These are phyloP conservation scores for Auricularia auricula-judae DNA, from an alignment of 768 basidiomycete species.

Conservation along the genomic window DNA sequence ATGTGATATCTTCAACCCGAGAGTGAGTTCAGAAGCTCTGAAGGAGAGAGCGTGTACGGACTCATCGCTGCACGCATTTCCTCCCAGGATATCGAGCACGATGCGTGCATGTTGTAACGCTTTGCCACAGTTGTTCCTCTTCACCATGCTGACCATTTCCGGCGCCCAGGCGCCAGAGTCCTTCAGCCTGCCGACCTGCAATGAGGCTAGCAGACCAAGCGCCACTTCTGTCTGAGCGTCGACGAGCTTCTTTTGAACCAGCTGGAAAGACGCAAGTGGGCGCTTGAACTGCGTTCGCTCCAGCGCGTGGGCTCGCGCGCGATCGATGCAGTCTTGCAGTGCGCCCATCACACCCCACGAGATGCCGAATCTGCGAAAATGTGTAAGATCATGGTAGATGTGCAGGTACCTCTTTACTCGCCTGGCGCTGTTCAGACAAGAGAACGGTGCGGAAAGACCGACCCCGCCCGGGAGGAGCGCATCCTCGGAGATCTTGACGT, in stretches of 20 bases:
- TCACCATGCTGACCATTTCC: conserved; percentile 92
- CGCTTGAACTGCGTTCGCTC: conserved; percentile 85
- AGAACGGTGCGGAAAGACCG: conserved; percentile 80
- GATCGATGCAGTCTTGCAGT: conserved; percentile 78
- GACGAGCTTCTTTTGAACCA: conserved; percentile 95
- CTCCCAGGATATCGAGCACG: conserved; percentile 84
- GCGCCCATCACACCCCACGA: conserved; percentile 96
- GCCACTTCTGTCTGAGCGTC: conserved; percentile 84
- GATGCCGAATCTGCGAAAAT: conserved; percentile 55
- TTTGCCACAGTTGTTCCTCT: conserved; percentile 93
- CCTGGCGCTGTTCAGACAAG: conserved; percentile 85
- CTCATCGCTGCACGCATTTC: conserved; percentile 92
- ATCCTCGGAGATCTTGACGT: conserved; percentile 63
- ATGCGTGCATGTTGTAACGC: conserved; percentile 73
- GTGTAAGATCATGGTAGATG: background rate
- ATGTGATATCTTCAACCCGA: conserved; percentile 62
- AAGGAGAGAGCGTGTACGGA: conserved; percentile 27
- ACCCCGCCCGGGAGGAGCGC: conserved; percentile 66
- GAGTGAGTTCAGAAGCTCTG: background rate
- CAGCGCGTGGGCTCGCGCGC: conserved; percentile 72
- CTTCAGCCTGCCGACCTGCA: conserved; percentile 76
- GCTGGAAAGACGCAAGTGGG: conserved; percentile 88
- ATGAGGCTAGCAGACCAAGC: conserved; percentile 62
- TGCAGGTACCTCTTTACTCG: conserved; percentile 11
- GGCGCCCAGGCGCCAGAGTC: conserved; percentile 55